Evolutionary conservation across 495 filamentous ascomycete genomes (phyloP).

Genomic region (Neurospora sp.): DNA sequence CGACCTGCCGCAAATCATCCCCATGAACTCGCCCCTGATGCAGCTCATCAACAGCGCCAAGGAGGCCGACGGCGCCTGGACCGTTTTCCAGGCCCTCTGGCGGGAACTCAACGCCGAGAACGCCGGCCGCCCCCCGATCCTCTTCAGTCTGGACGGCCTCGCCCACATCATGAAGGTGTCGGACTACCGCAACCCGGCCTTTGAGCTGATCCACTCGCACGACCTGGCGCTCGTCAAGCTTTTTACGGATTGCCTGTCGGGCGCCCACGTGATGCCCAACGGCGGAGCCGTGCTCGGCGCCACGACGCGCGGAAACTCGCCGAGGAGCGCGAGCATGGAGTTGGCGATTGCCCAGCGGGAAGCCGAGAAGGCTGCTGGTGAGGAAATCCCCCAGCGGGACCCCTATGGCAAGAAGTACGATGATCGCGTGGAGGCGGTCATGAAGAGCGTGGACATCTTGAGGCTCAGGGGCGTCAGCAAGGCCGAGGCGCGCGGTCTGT

Average conservation of each 20-base stretch:
- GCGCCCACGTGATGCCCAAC: slow-evolving; percentile 50
- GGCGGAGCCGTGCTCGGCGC: slow-evolving; percentile 73
- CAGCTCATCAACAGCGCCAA: slow-evolving; percentile 60
- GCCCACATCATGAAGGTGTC: slow-evolving; percentile 66
- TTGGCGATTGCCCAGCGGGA: slow-evolving; percentile 48
- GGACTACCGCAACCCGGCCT: slow-evolving; percentile 58
- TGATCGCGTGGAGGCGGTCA: slow-evolving; percentile 49
- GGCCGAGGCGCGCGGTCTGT: slow-evolving; percentile 63
- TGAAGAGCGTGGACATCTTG: slow-evolving; percentile 41
- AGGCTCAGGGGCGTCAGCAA: slow-evolving; percentile 56
- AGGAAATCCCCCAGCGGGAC: slow-evolving; percentile 38
- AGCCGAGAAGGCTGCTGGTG: slow-evolving; percentile 20
- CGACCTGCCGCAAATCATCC: slow-evolving; percentile 45
- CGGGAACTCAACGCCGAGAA: slow-evolving; percentile 52
- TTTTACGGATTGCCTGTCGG: slow-evolving; percentile 62
- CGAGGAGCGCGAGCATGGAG: slow-evolving; percentile 50
- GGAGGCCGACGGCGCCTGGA: slow-evolving; percentile 68
- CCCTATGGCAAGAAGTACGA: slow-evolving; percentile 59
- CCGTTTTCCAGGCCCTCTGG: slow-evolving; percentile 74
- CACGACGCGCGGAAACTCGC: slow-evolving; percentile 56
- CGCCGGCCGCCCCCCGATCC: slow-evolving; percentile 62
- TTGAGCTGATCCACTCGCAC: slow-evolving; percentile 73
- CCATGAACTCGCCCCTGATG: slow-evolving; percentile 52
- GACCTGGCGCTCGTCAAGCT: slow-evolving; percentile 67
- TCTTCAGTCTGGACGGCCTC: slow-evolving; percentile 71